Base-by-base conservation (phyloP, 139 green algal species). In the Nannochloris sp. region DNA sequence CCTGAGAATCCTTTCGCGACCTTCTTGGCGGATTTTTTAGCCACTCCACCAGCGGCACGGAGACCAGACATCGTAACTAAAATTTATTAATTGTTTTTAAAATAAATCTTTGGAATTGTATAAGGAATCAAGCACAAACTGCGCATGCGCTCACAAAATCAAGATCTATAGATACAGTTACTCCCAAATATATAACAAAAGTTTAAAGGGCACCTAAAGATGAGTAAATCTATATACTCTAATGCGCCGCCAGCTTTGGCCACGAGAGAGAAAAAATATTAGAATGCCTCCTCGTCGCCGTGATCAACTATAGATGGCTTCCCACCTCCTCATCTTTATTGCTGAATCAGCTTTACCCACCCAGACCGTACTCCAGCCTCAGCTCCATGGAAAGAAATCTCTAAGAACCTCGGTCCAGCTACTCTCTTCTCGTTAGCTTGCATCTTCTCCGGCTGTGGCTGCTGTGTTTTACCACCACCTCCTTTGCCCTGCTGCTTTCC, bases 11-110 rank as follows among this genome's bases (percentile, higher is more conserved):
- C 81, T 4, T 67, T 60, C 23, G 66, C 62, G 14, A 56, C 75
- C 47, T 87, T 78, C 42, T 86, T 85, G 25, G 48, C 76, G 4
- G 60, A 55, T 67, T 85, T 90, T 53, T 95, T 95, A 4, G 80
- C 73, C 0, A 92, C 73, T 23, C 88, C 88, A 14, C 85, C 88
- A 2, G 85, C 88, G 12, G 74, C 85, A 0, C 86, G 81, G 2
- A 95, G 76, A 14, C 79, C 77, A 9, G 59, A 74, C 79, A 85
- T 85, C 13, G 3, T 53, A n/a, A n/a, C n/a, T n/a, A n/a, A n/a
- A n/a, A n/a, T n/a, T n/a, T n/a, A n/a, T n/a, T n/a, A n/a, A n/a
- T n/a, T n/a, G n/a, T n/a, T n/a, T n/a, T n/a, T n/a, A n/a, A n/a
- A n/a, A n/a, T n/a, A n/a, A n/a, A n/a, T n/a, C n/a, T n/a, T n/a